Evolutionary conservation across 2,329 filamentous ascomycete species (phyloP), one percentile per base, ranked within the genome.

Genomic region (Talaromyces verruculosus): DNA sequence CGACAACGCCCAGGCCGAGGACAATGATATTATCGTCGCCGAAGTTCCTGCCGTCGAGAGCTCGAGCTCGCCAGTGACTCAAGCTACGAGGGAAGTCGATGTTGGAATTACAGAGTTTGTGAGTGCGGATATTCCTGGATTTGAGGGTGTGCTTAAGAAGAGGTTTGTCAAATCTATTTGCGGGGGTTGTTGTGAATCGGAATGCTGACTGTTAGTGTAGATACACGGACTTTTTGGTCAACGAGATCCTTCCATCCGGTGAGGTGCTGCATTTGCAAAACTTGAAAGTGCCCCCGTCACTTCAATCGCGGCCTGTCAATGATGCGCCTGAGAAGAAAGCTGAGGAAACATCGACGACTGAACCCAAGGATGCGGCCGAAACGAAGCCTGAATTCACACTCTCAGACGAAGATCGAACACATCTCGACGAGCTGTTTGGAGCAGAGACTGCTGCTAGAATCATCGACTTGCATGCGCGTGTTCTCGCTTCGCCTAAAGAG

Each of bases 181-280:
- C 13, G 7, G 35, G n/a, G 15, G 0, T 15, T 35, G 30, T 13
- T 19, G 10, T 19, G 8, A 5, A 15, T 13, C 5, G 7, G 8
- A 22, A 5, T 22, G 22, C 51, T 57, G 10, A 57, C n/a, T 39
- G 19, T 37, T 13, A 15, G 5, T 15, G 33, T 25, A 87, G 92
- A 70, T 97, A 93, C 77, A 94, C 93, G 3, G 93, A 97, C 76
- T 97, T 97, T 72, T 83, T 95, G 71, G 93, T 97, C 71, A 93
- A 96, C 74, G 93, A 97, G 78, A 94, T 97, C 68, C 81, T 86
- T 22, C 88, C 89, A 35, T 86, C 90, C 73, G 93, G 93, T 17
- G 79, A 88, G 63, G 91, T 96, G 15, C 77, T 95, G 62, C 92
- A 94, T 76, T 81, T 97, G 59, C 83, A 78, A 65, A 84, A 82